Percentiles rank a stretch among this genome's conserved stretches.
phyloP scores from a whole-genome alignment of 768 basidiomycete species.

The Polyporus arcularius region DNA sequence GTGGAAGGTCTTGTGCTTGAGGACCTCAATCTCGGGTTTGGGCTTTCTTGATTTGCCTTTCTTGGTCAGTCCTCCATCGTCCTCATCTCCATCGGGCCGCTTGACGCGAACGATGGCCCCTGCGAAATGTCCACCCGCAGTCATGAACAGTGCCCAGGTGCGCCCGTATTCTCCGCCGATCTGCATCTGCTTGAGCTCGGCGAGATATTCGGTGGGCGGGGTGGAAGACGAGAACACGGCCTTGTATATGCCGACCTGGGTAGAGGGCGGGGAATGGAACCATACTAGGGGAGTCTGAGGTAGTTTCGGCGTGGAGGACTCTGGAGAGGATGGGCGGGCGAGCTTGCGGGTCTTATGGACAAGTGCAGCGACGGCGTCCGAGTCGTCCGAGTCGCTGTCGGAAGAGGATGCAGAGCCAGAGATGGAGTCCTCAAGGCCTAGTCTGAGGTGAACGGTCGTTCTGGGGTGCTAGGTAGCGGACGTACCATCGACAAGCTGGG shows the following conservation, averaged over 20 bases:
- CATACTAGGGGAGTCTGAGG: constrained; percentile 77
- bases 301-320: constrained; percentile 32
- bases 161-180: constrained; percentile 51
- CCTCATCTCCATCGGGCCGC: constrained; percentile 43
- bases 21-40: constrained; percentile 77
- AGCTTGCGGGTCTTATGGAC: constrained; percentile 38
- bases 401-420: constrained; percentile 88
- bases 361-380: constrained; percentile 67
- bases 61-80: constrained; percentile 35
- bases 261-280: constrained; percentile 87
- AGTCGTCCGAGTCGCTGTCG: constrained; percentile 56
- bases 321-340: constrained; percentile 49
- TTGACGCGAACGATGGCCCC: constrained; percentile 83
- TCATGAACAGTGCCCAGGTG: constrained; percentile 94
- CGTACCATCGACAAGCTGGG: constrained; percentile 80
- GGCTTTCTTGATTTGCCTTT: constrained; percentile 53
- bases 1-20: constrained; percentile 95
- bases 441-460: background rate
- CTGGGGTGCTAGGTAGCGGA: background rate
- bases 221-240: constrained; percentile 61
- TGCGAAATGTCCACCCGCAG: constrained; percentile 97
- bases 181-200: constrained; percentile 70
- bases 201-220: constrained; percentile 49
- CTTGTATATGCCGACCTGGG: constrained; percentile 89
- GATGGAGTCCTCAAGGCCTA: constrained; percentile 82